These are phyloP conservation scores for Bipolaris gigantea DNA, from an alignment of 2,329 filamentous ascomycete species.

Conservation along the genomic window DNA sequence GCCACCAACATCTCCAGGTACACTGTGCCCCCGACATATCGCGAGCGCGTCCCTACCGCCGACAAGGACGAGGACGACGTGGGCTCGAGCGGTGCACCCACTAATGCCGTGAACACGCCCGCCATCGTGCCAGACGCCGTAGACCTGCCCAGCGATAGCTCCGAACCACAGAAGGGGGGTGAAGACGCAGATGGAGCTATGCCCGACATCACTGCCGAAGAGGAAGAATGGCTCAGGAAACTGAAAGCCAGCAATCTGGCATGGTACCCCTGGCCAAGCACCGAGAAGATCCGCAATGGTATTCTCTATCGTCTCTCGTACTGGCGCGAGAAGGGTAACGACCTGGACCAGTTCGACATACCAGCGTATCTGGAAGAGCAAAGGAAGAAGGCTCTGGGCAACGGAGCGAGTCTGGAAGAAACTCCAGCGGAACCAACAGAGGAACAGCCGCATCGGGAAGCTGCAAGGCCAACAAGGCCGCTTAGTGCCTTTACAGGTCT, in stretches of 20 bases:
- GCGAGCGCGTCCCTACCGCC: slow-evolving; percentile 26
- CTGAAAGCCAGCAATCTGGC: slow-evolving; percentile 30
- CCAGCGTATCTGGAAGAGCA: slow-evolving; percentile 27
- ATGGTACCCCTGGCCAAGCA: slow-evolving; percentile 77
- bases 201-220: slow-evolving; percentile 33
- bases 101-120: slow-evolving; percentile 36
- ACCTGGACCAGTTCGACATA: slow-evolving; percentile 27
- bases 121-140: slow-evolving; percentile 28
- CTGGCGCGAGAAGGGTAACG: slow-evolving; percentile 25
- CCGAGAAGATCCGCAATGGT: slow-evolving; percentile 69
- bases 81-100: slow-evolving; percentile 30
- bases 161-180: slow-evolving; percentile 19
- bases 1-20: slow-evolving; percentile 79
- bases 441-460: slow-evolving; percentile 1
- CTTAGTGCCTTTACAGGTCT: slow-evolving; percentile 9
- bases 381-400: slow-evolving; percentile 8
- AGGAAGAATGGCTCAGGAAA: slow-evolving; percentile 41
- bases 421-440: background rate
- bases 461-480: slow-evolving; percentile 1
- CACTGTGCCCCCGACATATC: slow-evolving; percentile 68
- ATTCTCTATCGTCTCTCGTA: slow-evolving; percentile 54
- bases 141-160: slow-evolving; percentile 27
- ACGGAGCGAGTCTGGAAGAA: background rate
- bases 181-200: slow-evolving; percentile 13
- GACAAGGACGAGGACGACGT: slow-evolving; percentile 27